Evolutionary conservation across 169 alveolate genomes (phyloP).

Genomic region (Babesia ovata): DNA sequence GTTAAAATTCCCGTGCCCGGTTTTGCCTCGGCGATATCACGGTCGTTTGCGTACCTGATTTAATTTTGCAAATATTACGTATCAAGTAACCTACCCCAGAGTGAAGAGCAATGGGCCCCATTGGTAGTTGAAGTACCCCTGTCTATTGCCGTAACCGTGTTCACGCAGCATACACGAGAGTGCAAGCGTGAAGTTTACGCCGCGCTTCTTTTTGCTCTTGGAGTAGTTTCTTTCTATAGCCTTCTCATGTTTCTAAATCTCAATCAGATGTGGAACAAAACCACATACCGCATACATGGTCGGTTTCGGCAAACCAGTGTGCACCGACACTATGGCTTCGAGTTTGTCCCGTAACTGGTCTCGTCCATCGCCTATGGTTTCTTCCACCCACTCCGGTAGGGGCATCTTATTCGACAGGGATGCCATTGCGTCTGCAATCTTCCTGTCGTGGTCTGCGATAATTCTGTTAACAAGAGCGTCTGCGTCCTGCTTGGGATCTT

Average conservation of each 20-base stretch:
- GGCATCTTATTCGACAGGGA: background rate
- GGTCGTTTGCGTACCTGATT: constrained; percentile 57
- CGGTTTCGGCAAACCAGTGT: constrained; percentile 26
- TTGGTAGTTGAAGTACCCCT: constrained; percentile 70
- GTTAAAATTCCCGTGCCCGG: constrained; percentile 69
- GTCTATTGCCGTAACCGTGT: constrained; percentile 74
- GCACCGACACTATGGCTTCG: constrained; percentile 31
- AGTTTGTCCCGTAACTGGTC: constrained; percentile 18
- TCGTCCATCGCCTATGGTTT: constrained; percentile 3
- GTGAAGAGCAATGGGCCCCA: constrained; percentile 67
- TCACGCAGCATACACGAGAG: constrained; percentile 70
- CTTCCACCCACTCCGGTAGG: constrained; percentile 24
- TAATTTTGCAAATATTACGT: background rate
- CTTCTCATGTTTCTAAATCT: constrained; percentile 14
- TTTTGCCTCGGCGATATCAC: constrained; percentile 70
- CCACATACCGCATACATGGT: constrained; percentile 14
- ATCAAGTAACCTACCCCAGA: constrained; percentile 54
- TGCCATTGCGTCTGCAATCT: constrained; percentile 4
- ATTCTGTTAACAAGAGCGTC: constrained; percentile 12
- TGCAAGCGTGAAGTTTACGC: constrained; percentile 19
- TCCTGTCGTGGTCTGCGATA: constrained; percentile 8
- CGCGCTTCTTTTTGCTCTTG: constrained; percentile 29
- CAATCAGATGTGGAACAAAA: background rate
- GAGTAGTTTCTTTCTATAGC: constrained; percentile 15
- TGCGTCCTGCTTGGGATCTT: constrained; percentile 27